phyloP scores from a whole-genome alignment of 2,329 filamentous ascomycete genomes.

The Myriosclerotinia duriaeana region DNA sequence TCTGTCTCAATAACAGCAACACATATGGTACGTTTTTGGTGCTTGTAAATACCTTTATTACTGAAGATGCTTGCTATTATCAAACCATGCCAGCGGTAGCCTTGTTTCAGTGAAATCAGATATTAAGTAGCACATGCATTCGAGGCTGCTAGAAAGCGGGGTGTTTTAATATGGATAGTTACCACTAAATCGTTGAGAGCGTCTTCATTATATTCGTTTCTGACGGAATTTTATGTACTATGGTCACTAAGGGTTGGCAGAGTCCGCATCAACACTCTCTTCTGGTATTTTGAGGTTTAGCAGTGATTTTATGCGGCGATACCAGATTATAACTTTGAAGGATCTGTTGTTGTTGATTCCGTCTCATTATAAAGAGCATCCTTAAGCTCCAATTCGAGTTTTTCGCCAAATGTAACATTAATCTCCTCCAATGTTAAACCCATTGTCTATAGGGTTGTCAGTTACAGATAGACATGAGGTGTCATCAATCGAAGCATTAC shows the following conservation, averaged over 20 bases:
- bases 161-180: neutral
- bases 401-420: slow-evolving; percentile 39
- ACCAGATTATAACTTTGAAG: neutral
- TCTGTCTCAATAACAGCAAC: no score
- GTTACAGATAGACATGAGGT: neutral
- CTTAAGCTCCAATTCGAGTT: slow-evolving; percentile 28
- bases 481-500: neutral
- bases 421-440: slow-evolving; percentile 41
- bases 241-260: neutral
- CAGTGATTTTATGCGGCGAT: neutral
- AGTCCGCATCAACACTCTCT: neutral
- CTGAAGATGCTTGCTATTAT: neutral
- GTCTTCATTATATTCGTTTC: neutral
- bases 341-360: neutral
- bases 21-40: neutral
- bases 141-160: neutral
- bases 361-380: slow-evolving; percentile 16
- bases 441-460: slow-evolving; percentile 29
- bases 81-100: neutral
- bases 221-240: neutral
- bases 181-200: neutral
- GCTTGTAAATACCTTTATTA: neutral
- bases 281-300: no score
- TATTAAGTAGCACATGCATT: neutral
- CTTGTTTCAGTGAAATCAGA: neutral